Base-by-base conservation (phyloP, 345 rosid species). In the Adansonia digitata region DNA sequence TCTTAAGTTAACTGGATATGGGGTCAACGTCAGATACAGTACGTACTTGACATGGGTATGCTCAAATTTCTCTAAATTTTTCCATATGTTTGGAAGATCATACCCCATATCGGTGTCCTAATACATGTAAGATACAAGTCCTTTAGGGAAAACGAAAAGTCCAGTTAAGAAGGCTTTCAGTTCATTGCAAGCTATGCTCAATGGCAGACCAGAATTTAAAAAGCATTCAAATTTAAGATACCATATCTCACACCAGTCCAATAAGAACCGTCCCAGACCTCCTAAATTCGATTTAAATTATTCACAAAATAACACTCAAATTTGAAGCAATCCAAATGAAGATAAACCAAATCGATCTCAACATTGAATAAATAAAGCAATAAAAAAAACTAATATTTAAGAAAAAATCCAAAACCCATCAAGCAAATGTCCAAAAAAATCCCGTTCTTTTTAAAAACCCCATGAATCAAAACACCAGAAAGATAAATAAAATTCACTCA, bases 331-430 rank as follows among this genome's bases (percentile, higher is more conserved):
- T 67, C 55, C 26, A 27, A 52, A 72, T 40, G 51, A 72, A 72
- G 75, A 59, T 72, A 26, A 72, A 55, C n/a, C 52, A 53, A 4
- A 56, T 15, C 17, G 62, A 55, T 52, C 60, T 71, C 74, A 71
- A 71, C 31, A 70, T 62, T 31, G 43, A 31, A 12, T 3, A 48
- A 62, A 46, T 29, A n/a, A 31, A 49, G 11, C 40, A 51, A 15
- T 2, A 53, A 53, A 27, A 66, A 26, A 3, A 31, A 48, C 57
- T 46, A 4, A 69, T 5, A 27, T 56, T 27, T 43, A 34, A 48
- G 26, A 75, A 42, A 66, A 5, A 4, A 69, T 2, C n/a, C n/a
- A 49, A 70, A 69, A 52, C 7, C 20, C 61, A 71, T 71, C 49
- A 53, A 49, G 18, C 31, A 26, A 69, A 29, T 48, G 43, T 27